Conservation (phyloP, 2,329 filamentous ascomycete genomes). For the Stachybotrys chlorohalonatus region DNA sequence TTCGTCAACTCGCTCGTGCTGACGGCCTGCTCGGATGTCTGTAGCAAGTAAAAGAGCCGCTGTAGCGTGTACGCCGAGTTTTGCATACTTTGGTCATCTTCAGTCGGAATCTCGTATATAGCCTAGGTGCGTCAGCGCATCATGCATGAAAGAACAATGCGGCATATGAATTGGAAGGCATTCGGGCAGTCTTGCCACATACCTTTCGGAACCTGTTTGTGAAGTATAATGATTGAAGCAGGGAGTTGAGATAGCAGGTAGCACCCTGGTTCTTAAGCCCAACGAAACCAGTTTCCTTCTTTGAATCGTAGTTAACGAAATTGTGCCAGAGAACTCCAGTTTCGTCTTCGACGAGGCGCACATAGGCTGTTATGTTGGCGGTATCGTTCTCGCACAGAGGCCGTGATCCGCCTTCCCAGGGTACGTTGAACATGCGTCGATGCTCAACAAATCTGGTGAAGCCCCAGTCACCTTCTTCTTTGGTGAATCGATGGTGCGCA, state of each 20-base stretch:
- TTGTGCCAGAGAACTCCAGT: slow-evolving; percentile 88
- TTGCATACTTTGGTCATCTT: slow-evolving; percentile 66
- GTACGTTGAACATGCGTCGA: slow-evolving; percentile 69
- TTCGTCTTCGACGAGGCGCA: slow-evolving; percentile 75
- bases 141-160: background rate
- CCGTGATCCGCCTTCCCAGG: slow-evolving; percentile 60
- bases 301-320: slow-evolving; percentile 95
- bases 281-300: slow-evolving; percentile 96
- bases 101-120: slow-evolving; percentile 93
- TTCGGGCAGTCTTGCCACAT: slow-evolving; percentile 5
- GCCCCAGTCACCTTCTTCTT: slow-evolving; percentile 95
- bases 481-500: slow-evolving; percentile 93
- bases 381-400: slow-evolving; percentile 70
- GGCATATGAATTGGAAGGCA: background rate
- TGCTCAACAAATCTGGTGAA: slow-evolving; percentile 96
- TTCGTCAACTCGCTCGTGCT: slow-evolving; percentile 88
- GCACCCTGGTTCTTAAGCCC: slow-evolving; percentile 95
- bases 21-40: slow-evolving; percentile 76
- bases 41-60: slow-evolving; percentile 87
- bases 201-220: slow-evolving; percentile 92
- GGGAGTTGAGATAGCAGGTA: slow-evolving; percentile 79
- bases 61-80: slow-evolving; percentile 95
- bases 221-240: slow-evolving; percentile 77
- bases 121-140: slow-evolving; percentile 45
- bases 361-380: slow-evolving; percentile 74